Evolutionary conservation across 2,329 filamentous ascomycete genomes (phyloP).

Genomic region (Phialophora macrospora): DNA sequence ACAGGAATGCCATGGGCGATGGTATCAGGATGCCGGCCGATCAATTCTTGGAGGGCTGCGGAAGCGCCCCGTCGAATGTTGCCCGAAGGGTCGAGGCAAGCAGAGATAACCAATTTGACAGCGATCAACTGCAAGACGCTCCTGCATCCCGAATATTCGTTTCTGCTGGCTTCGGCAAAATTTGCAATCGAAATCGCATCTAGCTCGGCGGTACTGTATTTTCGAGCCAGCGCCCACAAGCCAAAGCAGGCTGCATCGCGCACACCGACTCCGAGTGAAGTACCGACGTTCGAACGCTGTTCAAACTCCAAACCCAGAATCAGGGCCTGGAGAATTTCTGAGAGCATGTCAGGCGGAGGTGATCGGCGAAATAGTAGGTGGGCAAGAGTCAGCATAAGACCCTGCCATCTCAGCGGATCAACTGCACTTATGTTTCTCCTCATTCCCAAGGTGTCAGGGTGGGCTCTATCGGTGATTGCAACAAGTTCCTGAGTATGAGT

Average conservation of each 20-base stretch:
- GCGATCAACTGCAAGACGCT: slow-evolving; percentile 75
- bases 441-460: slow-evolving; percentile 44
- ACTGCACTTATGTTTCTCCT: slow-evolving; percentile 71
- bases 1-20: slow-evolving; percentile 80
- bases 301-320: slow-evolving; percentile 85
- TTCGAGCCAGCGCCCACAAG: slow-evolving; percentile 86
- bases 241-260: slow-evolving; percentile 96
- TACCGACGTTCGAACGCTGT: slow-evolving; percentile 82
- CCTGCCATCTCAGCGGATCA: slow-evolving; percentile 87
- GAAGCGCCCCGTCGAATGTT: slow-evolving; percentile 93
- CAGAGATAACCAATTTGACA: slow-evolving; percentile 77
- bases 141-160: slow-evolving; percentile 23
- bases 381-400: slow-evolving; percentile 82
- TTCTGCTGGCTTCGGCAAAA: slow-evolving; percentile 18
- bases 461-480: slow-evolving; percentile 41
- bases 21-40: slow-evolving; percentile 88
- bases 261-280: slow-evolving; percentile 84
- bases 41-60: slow-evolving; percentile 89
- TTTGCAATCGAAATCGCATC: slow-evolving; percentile 48
- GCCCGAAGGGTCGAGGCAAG: slow-evolving; percentile 84
- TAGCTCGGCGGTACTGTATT: slow-evolving; percentile 82
- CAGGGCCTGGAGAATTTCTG: slow-evolving; percentile 75
- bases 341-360: slow-evolving; percentile 71
- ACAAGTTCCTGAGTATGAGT: slow-evolving; percentile 48
- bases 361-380: slow-evolving; percentile 86